Evolutionary conservation across 176 grass and related monocot species (phyloP).

Genomic region (Tuctoria greenei): DNA sequence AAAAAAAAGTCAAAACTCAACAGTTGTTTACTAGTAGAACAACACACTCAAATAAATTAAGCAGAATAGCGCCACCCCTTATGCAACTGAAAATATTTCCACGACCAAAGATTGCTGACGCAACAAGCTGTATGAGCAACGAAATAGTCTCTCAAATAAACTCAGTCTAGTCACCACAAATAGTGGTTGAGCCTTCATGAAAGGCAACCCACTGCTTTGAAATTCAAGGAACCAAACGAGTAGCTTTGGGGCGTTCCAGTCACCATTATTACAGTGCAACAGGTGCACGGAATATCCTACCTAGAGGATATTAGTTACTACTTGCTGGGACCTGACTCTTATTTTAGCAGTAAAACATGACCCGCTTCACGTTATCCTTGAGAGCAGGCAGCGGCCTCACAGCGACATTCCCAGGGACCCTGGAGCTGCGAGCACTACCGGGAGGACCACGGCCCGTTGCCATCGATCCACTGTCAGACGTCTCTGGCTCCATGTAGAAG

Average conservation of each 20-base stretch:
- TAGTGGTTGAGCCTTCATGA: too few species aligned
- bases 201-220: too few species aligned
- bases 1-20: too few species aligned
- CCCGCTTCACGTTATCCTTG: slow-evolving; percentile 82
- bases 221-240: background rate
- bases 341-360: slow-evolving; percentile 87
- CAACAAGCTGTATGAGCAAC: too few species aligned
- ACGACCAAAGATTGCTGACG: too few species aligned
- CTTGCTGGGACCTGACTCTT: background rate
- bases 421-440: slow-evolving; percentile 40
- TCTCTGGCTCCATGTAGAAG: slow-evolving; percentile 86
- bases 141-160: too few species aligned
- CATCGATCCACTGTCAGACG: slow-evolving; percentile 76
- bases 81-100: too few species aligned
- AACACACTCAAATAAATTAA: too few species aligned
- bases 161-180: too few species aligned
- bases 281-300: background rate
- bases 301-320: background rate
- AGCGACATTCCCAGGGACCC: slow-evolving; percentile 57
- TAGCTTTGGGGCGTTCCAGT: background rate
- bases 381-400: slow-evolving; percentile 81
- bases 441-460: slow-evolving; percentile 42
- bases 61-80: too few species aligned
- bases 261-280: slow-evolving; percentile 2
- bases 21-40: too few species aligned